These are phyloP conservation scores for Cytospora schulzeri DNA, from an alignment of 2,329 filamentous ascomycete species.

Conservation along the genomic window DNA sequence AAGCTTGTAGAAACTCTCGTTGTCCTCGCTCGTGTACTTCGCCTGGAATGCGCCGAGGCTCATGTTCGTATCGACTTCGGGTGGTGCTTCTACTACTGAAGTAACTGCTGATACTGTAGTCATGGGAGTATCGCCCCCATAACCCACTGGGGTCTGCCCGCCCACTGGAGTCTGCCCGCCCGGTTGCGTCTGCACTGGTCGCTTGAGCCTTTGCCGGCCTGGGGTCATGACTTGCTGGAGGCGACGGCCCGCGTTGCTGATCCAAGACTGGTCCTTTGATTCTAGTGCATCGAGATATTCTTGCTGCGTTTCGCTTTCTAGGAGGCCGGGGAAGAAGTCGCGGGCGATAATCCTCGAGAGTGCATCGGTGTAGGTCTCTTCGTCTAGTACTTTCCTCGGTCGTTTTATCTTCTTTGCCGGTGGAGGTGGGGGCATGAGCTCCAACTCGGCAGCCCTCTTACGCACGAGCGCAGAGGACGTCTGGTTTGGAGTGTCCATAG, in stretches of 20 bases:
- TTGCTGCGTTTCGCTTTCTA: slow-evolving; percentile 83
- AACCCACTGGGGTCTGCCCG: slow-evolving; percentile 62
- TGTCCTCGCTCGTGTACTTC: slow-evolving; percentile 96
- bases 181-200: slow-evolving; percentile 21
- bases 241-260: slow-evolving; percentile 73
- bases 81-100: slow-evolving; percentile 38
- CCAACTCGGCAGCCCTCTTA: slow-evolving; percentile 64
- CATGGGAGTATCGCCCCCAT: slow-evolving; percentile 73
- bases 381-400: slow-evolving; percentile 83
- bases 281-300: slow-evolving; percentile 92
- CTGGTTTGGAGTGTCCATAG: slow-evolving; percentile 21
- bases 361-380: slow-evolving; percentile 89
- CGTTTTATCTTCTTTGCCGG: slow-evolving; percentile 87
- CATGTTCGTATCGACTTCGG: slow-evolving; percentile 71
- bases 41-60: slow-evolving; percentile 84
- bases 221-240: slow-evolving; percentile 83
- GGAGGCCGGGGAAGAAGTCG: slow-evolving; percentile 92
- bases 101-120: slow-evolving; percentile 49
- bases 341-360: slow-evolving; percentile 93
- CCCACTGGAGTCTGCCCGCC: slow-evolving; percentile 59
- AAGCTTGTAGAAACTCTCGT: slow-evolving; percentile 92
- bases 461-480: slow-evolving; percentile 63
- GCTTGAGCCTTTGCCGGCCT: slow-evolving; percentile 46
- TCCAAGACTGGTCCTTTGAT: slow-evolving; percentile 83
- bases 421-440: slow-evolving; percentile 87